These are phyloP conservation scores for Atkinsonella texensis DNA, from an alignment of 2,329 filamentous ascomycete genomes.

Conservation along the genomic window DNA sequence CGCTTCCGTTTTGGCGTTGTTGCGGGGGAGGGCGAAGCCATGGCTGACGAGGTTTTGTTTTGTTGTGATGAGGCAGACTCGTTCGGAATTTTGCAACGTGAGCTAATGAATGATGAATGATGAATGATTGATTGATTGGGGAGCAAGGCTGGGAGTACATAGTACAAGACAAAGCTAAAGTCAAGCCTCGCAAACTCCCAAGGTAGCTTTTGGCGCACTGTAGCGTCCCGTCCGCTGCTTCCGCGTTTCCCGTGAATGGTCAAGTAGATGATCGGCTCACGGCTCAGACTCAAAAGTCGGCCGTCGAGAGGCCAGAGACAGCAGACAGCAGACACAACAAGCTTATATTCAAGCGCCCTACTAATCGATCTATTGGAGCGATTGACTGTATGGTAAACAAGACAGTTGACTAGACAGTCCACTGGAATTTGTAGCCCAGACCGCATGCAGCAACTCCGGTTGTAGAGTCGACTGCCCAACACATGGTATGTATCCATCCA, in stretches of 20 bases:
- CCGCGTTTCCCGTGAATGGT: neutral
- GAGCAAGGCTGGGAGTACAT: neutral
- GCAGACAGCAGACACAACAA: too few relatives aligned
- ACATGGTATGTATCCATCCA: neutral
- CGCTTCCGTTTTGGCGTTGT: conserved; percentile 36
- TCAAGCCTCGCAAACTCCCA: neutral
- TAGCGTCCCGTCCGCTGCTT: neutral
- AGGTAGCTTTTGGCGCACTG: neutral
- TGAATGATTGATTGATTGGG: neutral
- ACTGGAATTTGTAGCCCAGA: too few relatives aligned
- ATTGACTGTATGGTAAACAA: too few relatives aligned
- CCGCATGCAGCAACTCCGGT: neutral
- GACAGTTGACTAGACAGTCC: too few relatives aligned
- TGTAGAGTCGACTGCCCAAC: too few relatives aligned
- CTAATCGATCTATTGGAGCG: too few relatives aligned
- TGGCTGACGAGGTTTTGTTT: conserved; percentile 2
- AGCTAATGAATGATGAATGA: neutral
- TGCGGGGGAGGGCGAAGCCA: conserved; percentile 11
- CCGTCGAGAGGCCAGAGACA: too few relatives aligned
- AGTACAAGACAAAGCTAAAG: neutral
- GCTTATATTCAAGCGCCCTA: too few relatives aligned
- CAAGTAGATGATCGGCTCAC: too few relatives aligned
- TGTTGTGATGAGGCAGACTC: neutral
- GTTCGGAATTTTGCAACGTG: neutral
- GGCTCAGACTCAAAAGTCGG: too few relatives aligned